phyloP scores from a whole-genome alignment of 2,329 filamentous ascomycete species.

The Aspergillus sp. region DNA sequence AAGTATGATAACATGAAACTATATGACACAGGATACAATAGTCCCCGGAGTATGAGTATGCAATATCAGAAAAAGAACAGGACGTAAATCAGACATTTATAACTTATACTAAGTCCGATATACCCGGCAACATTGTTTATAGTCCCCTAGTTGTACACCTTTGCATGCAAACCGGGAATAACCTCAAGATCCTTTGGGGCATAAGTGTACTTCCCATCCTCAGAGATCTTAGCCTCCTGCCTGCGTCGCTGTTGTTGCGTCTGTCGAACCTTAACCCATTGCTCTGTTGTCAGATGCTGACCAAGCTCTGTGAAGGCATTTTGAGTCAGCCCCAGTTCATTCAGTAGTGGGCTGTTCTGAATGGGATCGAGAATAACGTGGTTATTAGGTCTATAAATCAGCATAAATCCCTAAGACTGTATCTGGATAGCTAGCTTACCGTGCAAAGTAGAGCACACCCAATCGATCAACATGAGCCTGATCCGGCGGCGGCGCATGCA shows the following conservation, averaged over 20 bases:
- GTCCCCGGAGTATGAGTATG: no score
- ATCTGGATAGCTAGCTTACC: constrained; percentile 15
- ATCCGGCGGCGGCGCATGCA: constrained; percentile 43
- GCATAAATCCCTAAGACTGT: background rate
- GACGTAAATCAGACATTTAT: background rate
- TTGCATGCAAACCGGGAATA: constrained; percentile 35
- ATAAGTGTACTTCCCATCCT: constrained; percentile 32
- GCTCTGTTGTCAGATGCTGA: constrained; percentile 34
- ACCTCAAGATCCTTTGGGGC: constrained; percentile 36
- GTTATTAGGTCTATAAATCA: constrained; percentile 33
- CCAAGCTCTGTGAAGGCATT: constrained; percentile 38
- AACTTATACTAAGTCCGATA: background rate
- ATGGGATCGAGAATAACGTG: constrained; percentile 35
- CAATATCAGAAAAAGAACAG: no score
- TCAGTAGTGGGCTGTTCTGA: constrained; percentile 31
- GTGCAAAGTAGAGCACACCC: constrained; percentile 43
- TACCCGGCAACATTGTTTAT: background rate
- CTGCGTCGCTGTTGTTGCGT: constrained; percentile 38
- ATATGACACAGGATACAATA: no score
- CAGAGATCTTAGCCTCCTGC: constrained; percentile 26
- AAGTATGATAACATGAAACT: no score
- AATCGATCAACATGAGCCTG: constrained; percentile 41
- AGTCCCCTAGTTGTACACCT: constrained; percentile 28
- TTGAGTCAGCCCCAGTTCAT: constrained; percentile 29
- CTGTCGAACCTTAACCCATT: constrained; percentile 37